Evolutionary conservation across 805 yeast genomes (phyloP).

Genomic region (Metschnikowia peoriensis): DNA sequence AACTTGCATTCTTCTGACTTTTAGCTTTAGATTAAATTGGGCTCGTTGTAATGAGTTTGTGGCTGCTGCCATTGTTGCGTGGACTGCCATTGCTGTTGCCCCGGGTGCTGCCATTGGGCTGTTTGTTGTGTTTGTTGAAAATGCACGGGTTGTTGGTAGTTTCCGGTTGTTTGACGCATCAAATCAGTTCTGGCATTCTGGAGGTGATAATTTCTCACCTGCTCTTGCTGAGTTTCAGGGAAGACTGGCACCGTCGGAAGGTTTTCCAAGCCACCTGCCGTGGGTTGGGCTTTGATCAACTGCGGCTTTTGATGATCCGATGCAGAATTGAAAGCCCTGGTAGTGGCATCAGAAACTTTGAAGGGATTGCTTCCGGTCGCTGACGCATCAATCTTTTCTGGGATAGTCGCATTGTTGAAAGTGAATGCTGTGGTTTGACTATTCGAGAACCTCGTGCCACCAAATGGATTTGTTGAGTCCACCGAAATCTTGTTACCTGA

Average conservation of each 20-base stretch:
- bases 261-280: constrained; percentile 73
- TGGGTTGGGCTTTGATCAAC: constrained; percentile 48
- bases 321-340: constrained; percentile 29
- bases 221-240: constrained; percentile 51
- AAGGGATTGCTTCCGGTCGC: constrained; percentile 65
- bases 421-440: constrained; percentile 18
- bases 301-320: constrained; percentile 20
- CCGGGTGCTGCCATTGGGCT: constrained; percentile 9
- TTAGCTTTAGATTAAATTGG: constrained; percentile 22
- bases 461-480: constrained; percentile 47
- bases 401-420: constrained; percentile 9
- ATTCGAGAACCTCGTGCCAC: constrained; percentile 36
- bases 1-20: background rate
- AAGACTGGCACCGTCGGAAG: constrained; percentile 67
- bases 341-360: constrained; percentile 39
- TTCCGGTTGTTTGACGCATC: constrained; percentile 14
- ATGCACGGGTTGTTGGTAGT: constrained; percentile 5
- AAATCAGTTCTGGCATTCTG: constrained; percentile 35
- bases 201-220: constrained; percentile 35
- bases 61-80: constrained; percentile 9
- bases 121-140: constrained; percentile 7
- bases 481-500: constrained; percentile 12
- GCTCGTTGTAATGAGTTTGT: constrained; percentile 19
- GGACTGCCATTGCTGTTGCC: constrained; percentile 10
- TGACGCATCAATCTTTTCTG: constrained; percentile 26